A percentile compares a stretch with the other conserved stretches of the same genome.
Conservation (phyloP, 805 yeast genomes). For the Pichia rugopelliculosa region DNA sequence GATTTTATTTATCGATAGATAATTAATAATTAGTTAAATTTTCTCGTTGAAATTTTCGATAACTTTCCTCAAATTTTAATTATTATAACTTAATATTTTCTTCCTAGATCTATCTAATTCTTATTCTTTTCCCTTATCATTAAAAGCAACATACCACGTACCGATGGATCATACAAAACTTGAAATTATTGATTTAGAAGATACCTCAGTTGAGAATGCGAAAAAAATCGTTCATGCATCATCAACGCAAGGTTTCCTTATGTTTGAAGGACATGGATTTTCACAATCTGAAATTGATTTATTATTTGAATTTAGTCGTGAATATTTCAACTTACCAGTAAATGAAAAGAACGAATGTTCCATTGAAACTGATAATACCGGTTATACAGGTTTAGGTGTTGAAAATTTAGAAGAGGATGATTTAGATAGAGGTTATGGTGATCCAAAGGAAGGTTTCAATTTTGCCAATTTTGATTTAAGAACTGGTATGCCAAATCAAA, state of each 20-base stretch:
- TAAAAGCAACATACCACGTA: not conserved
- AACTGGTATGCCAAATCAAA: conserved; percentile 37
- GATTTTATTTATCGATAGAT: too few relatives aligned
- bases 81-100: not conserved
- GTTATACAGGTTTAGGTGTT: conserved; percentile 34
- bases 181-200: conserved; percentile 38
- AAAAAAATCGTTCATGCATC: conserved; percentile 38
- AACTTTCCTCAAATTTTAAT: not conserved
- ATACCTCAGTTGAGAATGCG: conserved; percentile 28
- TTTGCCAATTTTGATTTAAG: conserved; percentile 46
- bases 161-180: conserved; percentile 27
- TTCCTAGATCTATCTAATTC: too few relatives aligned
- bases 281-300: conserved; percentile 33
- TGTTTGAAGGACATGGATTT: conserved; percentile 47
- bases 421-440: conserved; percentile 33
- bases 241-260: conserved; percentile 42
- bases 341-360: conserved; percentile 43
- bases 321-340: conserved; percentile 33
- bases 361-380: conserved; percentile 47
- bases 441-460: conserved; percentile 54
- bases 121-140: not conserved
- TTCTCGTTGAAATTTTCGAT: too few relatives aligned
- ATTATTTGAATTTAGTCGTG: conserved; percentile 20
- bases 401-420: conserved; percentile 34
- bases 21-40: too few relatives aligned